Evolutionary conservation across 306 rosid genomes (phyloP), one percentile per base, ranked within the genome.

Genomic region (Mucuna pruriens): DNA sequence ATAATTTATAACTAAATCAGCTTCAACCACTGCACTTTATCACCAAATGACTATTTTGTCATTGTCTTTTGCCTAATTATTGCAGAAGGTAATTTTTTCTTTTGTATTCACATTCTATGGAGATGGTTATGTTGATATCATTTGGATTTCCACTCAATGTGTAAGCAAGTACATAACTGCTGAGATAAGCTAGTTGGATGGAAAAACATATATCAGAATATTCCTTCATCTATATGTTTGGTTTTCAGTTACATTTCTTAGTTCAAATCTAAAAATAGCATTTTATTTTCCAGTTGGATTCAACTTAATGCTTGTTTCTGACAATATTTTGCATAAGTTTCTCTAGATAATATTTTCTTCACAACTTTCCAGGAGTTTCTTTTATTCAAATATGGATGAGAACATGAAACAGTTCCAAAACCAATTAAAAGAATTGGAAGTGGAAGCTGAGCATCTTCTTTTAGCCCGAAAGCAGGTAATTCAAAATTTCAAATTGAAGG

Each of bases 371-470:
- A 68, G 83, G 58, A 64, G 70, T 15, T 62, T 52, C 44, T 62
- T 69, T 46, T 54, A 58, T 61, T 31, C 48, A 33, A 86, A 51
- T 48, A 95, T 92, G 97, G 91, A 88, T 36, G 88, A 89, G 57
- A 78, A 26, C 31, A 78, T 90, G 93, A 77, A 82, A 74, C 84
- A 81, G 57, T 82, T 88, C 46, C 93, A 89, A 63, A 55, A 85
- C 4, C 22, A 84, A 9, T 86, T 92, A 83, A 76, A 87, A 34
- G 94, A 90, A 75, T 64, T 92, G 45, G 98, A 94, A 85, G 55
- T 85, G 25, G 97, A 88, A 77, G 98, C 93, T 10, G 98, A 94
- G 77, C 92, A 72, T 74, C 92, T 91, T 81, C 90, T 95, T 71
- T 79, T 95, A 66, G 91, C 98, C 42, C 91, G 93, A 44, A 84